Conservation (phyloP, 2,329 filamentous ascomycete genomes). For the Hymenoscyphus fructigenus region DNA sequence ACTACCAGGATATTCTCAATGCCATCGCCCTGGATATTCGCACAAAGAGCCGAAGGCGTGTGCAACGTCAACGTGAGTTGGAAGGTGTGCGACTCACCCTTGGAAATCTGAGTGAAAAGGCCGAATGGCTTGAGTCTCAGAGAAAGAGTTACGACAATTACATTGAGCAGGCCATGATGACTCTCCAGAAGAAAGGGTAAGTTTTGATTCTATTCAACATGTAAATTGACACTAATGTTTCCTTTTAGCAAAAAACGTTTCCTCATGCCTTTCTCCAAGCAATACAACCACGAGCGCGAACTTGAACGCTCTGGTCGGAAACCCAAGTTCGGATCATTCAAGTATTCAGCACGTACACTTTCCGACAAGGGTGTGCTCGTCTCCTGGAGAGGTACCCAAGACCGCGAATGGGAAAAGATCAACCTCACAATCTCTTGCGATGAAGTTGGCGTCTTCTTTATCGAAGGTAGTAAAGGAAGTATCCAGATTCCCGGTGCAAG, state of each 20-base stretch:
- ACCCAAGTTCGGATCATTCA: slow-evolving; percentile 96
- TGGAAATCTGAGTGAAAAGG: slow-evolving; percentile 77
- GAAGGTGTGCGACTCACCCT: slow-evolving; percentile 79
- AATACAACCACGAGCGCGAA: slow-evolving; percentile 98
- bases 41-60: slow-evolving; percentile 88
- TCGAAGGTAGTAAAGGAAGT: slow-evolving; percentile 86
- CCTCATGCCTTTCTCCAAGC: slow-evolving; percentile 93
- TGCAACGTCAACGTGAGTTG: slow-evolving; percentile 88
- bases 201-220: slow-evolving; percentile 30
- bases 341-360: slow-evolving; percentile 87
- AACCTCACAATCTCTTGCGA: slow-evolving; percentile 94
- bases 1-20: slow-evolving; percentile 97
- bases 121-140: slow-evolving; percentile 89
- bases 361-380: slow-evolving; percentile 93
- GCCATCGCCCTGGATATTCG: slow-evolving; percentile 95
- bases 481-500: slow-evolving; percentile 96
- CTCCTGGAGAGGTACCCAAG: slow-evolving; percentile 79
- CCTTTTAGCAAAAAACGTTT: slow-evolving; percentile 76
- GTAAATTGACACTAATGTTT: background rate
- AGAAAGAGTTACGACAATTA: slow-evolving; percentile 98
- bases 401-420: slow-evolving; percentile 85
- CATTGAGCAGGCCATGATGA: slow-evolving; percentile 97
- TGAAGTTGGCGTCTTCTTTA: slow-evolving; percentile 87
- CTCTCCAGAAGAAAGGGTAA: slow-evolving; percentile 91
- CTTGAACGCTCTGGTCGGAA: slow-evolving; percentile 88